phyloP scores from a whole-genome alignment of 2,329 filamentous ascomycete species.

The Arachnopeziza araneosa region DNA sequence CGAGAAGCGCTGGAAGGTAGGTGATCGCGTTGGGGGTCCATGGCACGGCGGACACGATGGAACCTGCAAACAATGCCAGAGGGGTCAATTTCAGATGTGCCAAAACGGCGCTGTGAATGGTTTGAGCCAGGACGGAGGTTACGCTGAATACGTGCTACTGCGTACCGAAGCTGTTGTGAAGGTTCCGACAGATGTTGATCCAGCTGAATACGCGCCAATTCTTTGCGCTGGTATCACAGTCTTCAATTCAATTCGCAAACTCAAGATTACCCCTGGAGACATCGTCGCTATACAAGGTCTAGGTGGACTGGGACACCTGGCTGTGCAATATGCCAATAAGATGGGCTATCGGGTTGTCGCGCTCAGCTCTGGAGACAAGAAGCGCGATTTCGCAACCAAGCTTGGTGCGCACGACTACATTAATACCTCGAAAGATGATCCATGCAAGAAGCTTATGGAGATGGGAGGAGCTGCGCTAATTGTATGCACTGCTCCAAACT shows the following conservation, averaged over 20 bases:
- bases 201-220: constrained; percentile 50
- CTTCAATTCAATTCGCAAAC: constrained; percentile 53
- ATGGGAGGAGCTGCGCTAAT: constrained; percentile 59
- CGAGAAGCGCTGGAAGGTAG: constrained; percentile 54
- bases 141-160: constrained; percentile 56
- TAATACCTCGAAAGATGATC: constrained; percentile 48
- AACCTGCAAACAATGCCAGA: constrained; percentile 56
- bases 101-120: constrained; percentile 59
- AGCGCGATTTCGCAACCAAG: constrained; percentile 59
- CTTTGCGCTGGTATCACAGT: constrained; percentile 62
- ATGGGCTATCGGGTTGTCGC: constrained; percentile 73
- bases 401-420: constrained; percentile 59
- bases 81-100: constrained; percentile 64
- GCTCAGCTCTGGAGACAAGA: constrained; percentile 59
- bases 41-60: constrained; percentile 63
- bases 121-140: constrained; percentile 61
- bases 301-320: constrained; percentile 71
- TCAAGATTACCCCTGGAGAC: constrained; percentile 46
- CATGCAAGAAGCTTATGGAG: constrained; percentile 43
- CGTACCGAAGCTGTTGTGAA: constrained; percentile 54
- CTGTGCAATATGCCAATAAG: constrained; percentile 64
- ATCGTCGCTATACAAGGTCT: constrained; percentile 60
- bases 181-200: constrained; percentile 47
- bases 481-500: constrained; percentile 57
- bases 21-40: constrained; percentile 60